Conservation (phyloP, 2,329 filamentous ascomycete species). For the Colletotrichum sp. region DNA sequence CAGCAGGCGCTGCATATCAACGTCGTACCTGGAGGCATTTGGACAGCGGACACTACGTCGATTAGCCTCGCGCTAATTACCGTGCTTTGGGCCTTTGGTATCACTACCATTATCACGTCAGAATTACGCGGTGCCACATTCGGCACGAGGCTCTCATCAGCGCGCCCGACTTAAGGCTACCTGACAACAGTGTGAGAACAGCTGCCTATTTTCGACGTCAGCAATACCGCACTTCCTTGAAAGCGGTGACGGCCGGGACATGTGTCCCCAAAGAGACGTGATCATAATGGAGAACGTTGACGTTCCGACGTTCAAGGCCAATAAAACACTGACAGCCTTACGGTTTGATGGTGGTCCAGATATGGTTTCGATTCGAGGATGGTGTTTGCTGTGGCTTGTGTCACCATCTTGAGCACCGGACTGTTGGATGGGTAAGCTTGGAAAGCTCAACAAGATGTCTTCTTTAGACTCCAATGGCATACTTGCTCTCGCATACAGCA, state of each 20-base stretch:
- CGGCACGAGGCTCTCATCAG: not conserved
- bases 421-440: not conserved
- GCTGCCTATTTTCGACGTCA: not conserved
- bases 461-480: not conserved
- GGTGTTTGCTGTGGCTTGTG: not conserved
- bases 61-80: not conserved
- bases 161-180: not conserved
- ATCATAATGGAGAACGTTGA: not conserved
- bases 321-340: not conserved
- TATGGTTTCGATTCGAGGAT: not conserved
- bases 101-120: not conserved
- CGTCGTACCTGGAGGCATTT: not conserved
- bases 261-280: not conserved
- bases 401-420: not conserved
- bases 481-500: not conserved
- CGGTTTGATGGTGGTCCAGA: not conserved
- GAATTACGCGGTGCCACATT: not conserved
- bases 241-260: not conserved
- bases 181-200: not conserved
- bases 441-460: not conserved
- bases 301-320: not conserved
- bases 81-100: not conserved
- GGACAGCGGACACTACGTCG: not conserved
- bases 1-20: not conserved
- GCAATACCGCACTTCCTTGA: not conserved